Base-by-base conservation (phyloP, 129 eudicot species). In the Saussurea involucrata region DNA sequence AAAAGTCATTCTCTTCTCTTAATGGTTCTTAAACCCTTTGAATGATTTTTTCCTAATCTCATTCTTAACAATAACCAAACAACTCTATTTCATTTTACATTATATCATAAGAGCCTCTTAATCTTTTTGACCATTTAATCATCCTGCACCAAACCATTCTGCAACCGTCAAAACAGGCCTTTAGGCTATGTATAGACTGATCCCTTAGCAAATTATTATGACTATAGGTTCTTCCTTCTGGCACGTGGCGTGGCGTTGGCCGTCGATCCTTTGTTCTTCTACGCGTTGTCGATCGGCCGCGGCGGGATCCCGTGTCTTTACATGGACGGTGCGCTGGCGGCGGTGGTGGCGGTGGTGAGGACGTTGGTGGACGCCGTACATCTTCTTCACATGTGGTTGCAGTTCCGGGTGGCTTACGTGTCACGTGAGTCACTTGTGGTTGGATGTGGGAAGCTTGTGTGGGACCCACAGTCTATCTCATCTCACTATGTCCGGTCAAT, bases 371-470 rank as follows among this genome's bases (percentile, higher is more conserved):
- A 95, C 73, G 96, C 79, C 0, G 85, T 91, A 20, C 97, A 95
- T 72, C 37, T 95, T 22, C 68, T 69, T 25, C 98, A 95, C 66
- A 65, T 95, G 80, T 92, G 97, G 97, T 82, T 95, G 60, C 96
- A 91, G 92, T 95, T 95, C 34, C 81, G 96, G 74, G 80, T 85
- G 79, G 97, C 98, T 33, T 95, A 87, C 86, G 96, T 95, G 84
- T 95, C 98, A n/a, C 85, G 97, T 78, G 98, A 91, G 78, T 91
- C 98, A 11, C 71, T 95, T 40, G 98, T 95, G 63, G 89, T 95
- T 32, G 98, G 98, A 0, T 91, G 98, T 68, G 98, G 98, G 76
- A 95, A 95, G 66, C 97, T 95, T n/a, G 98, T 95, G 83, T 95
- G 98, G 98, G 98, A 95, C 69, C 81, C 92, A 32, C 87, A 81